phyloP scores from a whole-genome alignment of 805 yeast genomes.

The Pichia thaimueangensis region DNA sequence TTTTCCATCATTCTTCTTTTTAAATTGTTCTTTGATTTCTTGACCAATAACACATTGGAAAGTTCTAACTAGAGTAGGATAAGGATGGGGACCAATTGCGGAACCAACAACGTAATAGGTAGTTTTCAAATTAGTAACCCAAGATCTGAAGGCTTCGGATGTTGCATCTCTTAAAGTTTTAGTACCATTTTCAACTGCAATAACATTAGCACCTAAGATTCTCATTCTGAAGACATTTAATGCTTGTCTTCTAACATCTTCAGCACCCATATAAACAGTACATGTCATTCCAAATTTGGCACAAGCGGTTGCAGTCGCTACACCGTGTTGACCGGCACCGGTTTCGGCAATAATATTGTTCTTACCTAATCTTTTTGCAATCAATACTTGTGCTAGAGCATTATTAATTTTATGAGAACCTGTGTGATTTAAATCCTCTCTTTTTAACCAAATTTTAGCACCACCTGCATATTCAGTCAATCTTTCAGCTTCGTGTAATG shows the following conservation, averaged over 20 bases:
- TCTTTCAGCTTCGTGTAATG: slow-evolving; percentile 85
- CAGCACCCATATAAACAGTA: slow-evolving; percentile 98
- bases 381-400: slow-evolving; percentile 73
- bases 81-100: slow-evolving; percentile 99
- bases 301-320: slow-evolving; percentile 88
- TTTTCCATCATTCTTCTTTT: slow-evolving; percentile 66
- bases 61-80: slow-evolving; percentile 95
- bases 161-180: slow-evolving; percentile 96
- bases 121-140: slow-evolving; percentile 83
- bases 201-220: slow-evolving; percentile 91
- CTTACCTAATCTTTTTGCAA: slow-evolving; percentile 77
- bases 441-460: slow-evolving; percentile 93
- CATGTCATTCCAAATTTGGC: slow-evolving; percentile 91
- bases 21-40: slow-evolving; percentile 90
- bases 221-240: slow-evolving; percentile 96
- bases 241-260: slow-evolving; percentile 98
- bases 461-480: slow-evolving; percentile 89
- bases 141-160: slow-evolving; percentile 89
- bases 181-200: slow-evolving; percentile 92
- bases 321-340: slow-evolving; percentile 94
- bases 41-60: slow-evolving; percentile 96
- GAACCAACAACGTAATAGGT: slow-evolving; percentile 97
- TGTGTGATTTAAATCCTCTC: slow-evolving; percentile 91
- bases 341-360: slow-evolving; percentile 78
- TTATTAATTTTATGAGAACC: slow-evolving; percentile 86